Evolutionary conservation across 2,329 filamentous ascomycete species (phyloP).

Genomic region (Triangularia setosa): DNA sequence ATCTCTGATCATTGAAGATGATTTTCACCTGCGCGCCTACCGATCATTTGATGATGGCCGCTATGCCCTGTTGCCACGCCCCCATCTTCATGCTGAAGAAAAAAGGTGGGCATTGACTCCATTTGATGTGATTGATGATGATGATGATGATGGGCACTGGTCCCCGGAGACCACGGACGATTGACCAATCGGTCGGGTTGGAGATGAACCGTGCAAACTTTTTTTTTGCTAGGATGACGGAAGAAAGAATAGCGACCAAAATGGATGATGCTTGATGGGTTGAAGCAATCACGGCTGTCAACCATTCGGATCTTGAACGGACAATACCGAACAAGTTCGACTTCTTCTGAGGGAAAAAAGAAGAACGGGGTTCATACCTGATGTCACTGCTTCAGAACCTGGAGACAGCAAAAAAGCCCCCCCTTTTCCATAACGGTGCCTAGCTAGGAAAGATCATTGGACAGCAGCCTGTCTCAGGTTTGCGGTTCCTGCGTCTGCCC

Average conservation of each 20-base stretch:
- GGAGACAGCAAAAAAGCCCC: background rate
- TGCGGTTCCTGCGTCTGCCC: slow-evolving; percentile 20
- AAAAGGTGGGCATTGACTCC: background rate
- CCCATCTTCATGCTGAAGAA: slow-evolving; percentile 3
- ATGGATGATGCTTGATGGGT: background rate
- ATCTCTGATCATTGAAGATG: background rate
- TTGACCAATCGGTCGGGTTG: background rate
- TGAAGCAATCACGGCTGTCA: background rate
- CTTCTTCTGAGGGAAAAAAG: background rate
- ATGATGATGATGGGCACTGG: no score
- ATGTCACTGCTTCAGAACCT: background rate
- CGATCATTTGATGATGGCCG: no score
- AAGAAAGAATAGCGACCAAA: background rate
- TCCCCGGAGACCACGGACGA: background rate
- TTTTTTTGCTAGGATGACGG: background rate
- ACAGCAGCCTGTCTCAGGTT: slow-evolving; percentile 23
- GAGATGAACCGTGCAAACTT: background rate
- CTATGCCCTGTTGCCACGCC: slow-evolving; percentile 1
- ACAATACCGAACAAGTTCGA: slow-evolving; percentile 7
- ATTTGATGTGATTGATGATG: background rate
- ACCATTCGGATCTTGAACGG: background rate
- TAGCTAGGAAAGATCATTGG: slow-evolving; percentile 20
- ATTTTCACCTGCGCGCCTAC: slow-evolving; percentile 1
- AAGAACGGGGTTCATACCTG: slow-evolving; percentile 2
- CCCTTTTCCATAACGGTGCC: slow-evolving; percentile 21